Evolutionary conservation across 176 grass and related monocot species (phyloP), one percentile per base, ranked within the genome.

Genomic region (Oryza australiensis): DNA sequence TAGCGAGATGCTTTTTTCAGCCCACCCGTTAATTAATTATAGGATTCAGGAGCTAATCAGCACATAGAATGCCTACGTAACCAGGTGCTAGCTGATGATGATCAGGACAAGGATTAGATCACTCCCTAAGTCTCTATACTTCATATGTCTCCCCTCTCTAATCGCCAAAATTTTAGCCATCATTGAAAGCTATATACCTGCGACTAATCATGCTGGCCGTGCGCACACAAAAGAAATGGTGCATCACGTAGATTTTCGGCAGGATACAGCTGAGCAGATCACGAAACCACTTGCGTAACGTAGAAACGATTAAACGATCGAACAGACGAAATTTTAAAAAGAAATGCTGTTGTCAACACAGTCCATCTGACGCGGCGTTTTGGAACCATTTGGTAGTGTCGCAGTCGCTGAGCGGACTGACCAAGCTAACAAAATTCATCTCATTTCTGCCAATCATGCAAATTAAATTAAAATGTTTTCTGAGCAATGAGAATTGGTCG

Each of bases 331-430:
- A 55, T 55, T 55, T 55, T 55, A 55, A n/a, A n/a, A n/a, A 20
- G 18, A 55, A 55, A 55, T n/a, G 51, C 14, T n/a, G 1, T 8
- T 55, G 51, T 22, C 55, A 60, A 60, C 59, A 28, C 24, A 42
- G 13, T 10, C 35, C 27, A 38, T 72, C 34, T 20, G 53, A 82
- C 16, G 53, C 13, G 53, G 30, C 68, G 80, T 41, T 16, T 63
- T 63, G 37, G 80, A 82, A 82, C 3, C 41, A 71, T 63, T 45
- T 10, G 53, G 37, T 11, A 3, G 12, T 62, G 38, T 82, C 57
- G 57, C 57, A 3, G 57, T 49, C 69, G 55, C 3, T 38, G 49
- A 80, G 66, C 5, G 2, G 70, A 43, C 16, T 60, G 55, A 24
- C 55, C 55, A 24, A 60, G n/a, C 48, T 0, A 51, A 51, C 5